Evolutionary conservation across 2,329 filamentous ascomycete species (phyloP), one percentile per base, ranked within the genome.

Genomic region (Trichophyton verrucosum): DNA sequence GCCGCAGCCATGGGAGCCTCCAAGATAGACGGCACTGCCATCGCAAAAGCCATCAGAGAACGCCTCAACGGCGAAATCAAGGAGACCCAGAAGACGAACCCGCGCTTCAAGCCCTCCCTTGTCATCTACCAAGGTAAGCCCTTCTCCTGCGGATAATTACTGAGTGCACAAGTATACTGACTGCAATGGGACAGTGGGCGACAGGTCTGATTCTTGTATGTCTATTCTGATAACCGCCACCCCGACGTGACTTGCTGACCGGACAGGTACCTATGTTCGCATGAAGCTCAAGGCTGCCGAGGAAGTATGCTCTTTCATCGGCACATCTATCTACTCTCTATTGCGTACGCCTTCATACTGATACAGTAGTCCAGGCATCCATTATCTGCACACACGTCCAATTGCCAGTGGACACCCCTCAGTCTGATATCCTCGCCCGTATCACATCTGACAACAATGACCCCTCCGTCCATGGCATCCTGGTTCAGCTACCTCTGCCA

Each of bases 271-370:
- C 59, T 99, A 99, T 88, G 92, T 99, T 76, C 91, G 91, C 77
- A 99, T 99, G 94, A 99, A 99, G 80, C 79, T 96, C 71, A 99
- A 96, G 82, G 94, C 94, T 66, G 94, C 94, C 62, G 81, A 89
- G 73, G 94, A 97, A 82, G 88, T 91, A 78, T 68, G 77, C 30
- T 17, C 9, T 20, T 20, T 15, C 51, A 13, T 24, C 5, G 17
- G 1, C 20, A 44, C 47, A 13, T 33, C 1, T 24, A 33, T 24
- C 20, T 33, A 20, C 40, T 40, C 24, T 57, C 30, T 38, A 30
- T 15, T 42, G n/a, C 33, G 11, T 38, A 20, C 15, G 15, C n/a
- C 44, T 24, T 4, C 62, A n/a, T 38, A 38, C 33, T 38, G 33
- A 38, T 38, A 13, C 33, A 9, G 9, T 13, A 13, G 33, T 38